A percentile compares a stretch with the other conserved stretches of the same genome.
These are phyloP conservation scores for Kewa caespitosa DNA, from an alignment of 179 eudicot genomes.

Conservation along the genomic window DNA sequence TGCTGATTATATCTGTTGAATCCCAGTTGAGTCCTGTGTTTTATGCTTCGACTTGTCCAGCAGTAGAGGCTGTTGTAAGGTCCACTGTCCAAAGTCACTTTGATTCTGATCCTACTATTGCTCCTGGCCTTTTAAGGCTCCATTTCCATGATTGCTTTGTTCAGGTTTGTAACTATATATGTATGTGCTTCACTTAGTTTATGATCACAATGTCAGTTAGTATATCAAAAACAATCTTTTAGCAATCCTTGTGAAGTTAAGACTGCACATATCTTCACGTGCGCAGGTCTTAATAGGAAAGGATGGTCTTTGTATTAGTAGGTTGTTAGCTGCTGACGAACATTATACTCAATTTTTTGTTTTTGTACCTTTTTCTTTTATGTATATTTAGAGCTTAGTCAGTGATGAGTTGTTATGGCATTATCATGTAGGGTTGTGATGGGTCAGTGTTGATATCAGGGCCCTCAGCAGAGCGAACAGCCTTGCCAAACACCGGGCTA, in stretches of 20 bases:
- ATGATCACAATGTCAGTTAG: too few species aligned
- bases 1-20: conserved; percentile 11
- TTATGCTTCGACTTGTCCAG: conserved; percentile 54
- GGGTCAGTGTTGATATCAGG: conserved; percentile 57
- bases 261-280: too few species aligned
- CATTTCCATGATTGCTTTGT: conserved; percentile 85
- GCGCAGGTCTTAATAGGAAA: too few species aligned
- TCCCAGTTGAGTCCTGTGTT: conserved; percentile 44
- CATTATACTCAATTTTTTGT: too few species aligned
- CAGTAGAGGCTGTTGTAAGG: conserved; percentile 51
- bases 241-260: too few species aligned
- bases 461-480: conserved; percentile 49
- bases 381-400: background rate
- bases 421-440: conserved; percentile 61
- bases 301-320: too few species aligned
- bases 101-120: conserved; percentile 53
- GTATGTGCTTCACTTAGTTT: background rate
- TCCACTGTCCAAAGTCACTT: conserved; percentile 51
- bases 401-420: background rate
- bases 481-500: conserved; percentile 50
- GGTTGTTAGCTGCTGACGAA: too few species aligned
- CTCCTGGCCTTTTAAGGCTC: conserved; percentile 69
- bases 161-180: conserved; percentile 38
- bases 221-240: too few species aligned
- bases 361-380: background rate